Base-by-base conservation (phyloP, 2,329 filamentous ascomycete genomes). In the Penicillium sp. region DNA sequence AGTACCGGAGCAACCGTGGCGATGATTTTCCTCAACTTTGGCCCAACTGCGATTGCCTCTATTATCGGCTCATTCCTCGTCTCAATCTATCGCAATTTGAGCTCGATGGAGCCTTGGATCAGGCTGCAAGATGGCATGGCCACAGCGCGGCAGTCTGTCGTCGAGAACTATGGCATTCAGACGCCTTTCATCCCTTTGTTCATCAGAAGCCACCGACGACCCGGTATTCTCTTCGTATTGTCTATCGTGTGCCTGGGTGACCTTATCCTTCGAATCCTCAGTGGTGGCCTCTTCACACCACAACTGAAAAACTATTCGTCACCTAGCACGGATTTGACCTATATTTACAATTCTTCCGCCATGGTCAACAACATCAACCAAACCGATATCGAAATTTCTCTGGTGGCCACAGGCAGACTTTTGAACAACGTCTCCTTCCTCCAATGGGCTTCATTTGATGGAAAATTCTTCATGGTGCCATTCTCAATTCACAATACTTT, bases 251-350 rank as follows among this genome's bases (percentile, higher is more conserved):
- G 62, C 28, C 26, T 66, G 2, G 24, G 65, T 17, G 65, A 67
- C 33, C 57, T 66, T 33, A 15, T 62, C 9, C 58, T 70, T 6
- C 64, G 56, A 1, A 26, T 70, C 9, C 47, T 64, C 6, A 68
- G 66, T 42, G 65, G 68, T 58, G 66, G 69, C 1, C 50, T 71
- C 28, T 71, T 70, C 33, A 62, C 67, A 22, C 66, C 69, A 24
- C 50, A 63, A 17, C 22, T 64, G 3, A 53, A 62, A 7, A 37
- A 37, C 28, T 54, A 53, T 47, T 40, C 44, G 3, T 54, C 54
- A 6, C 30, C 45, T 8, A 62, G 59, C 10, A 19, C 51, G 8
- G 51, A 33, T n/a, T 17, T 64, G 10, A 26, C 47, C 8, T 28
- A 45, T 2, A 54, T 38, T 13, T 66, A 66, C 38, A 60, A 64